Conservation (phyloP, 805 yeast species). For the Candida ovalis region DNA sequence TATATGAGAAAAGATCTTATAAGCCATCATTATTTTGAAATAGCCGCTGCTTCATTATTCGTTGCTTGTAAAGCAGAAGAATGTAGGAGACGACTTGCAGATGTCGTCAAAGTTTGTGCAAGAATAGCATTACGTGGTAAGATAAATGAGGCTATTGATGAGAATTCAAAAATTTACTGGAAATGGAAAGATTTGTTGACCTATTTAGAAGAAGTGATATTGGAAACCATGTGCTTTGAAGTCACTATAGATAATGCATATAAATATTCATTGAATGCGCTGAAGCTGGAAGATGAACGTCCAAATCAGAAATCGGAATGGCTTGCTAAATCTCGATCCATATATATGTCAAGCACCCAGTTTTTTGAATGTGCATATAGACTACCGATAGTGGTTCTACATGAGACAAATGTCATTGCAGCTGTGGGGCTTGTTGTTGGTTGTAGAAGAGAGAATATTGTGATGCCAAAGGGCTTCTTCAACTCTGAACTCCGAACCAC, state of each 20-base stretch:
- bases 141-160: constrained; percentile 36
- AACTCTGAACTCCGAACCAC: constrained; percentile 12
- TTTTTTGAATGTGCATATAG: constrained; percentile 27
- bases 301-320: constrained; percentile 11
- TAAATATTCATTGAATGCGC: constrained; percentile 19
- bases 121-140: constrained; percentile 39
- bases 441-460: constrained; percentile 16
- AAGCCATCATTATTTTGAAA: constrained; percentile 44
- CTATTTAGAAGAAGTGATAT: constrained; percentile 41
- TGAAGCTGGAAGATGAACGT: constrained; percentile 20
- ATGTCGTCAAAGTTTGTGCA: constrained; percentile 47
- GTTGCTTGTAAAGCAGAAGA: constrained; percentile 54
- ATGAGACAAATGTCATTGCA: constrained; percentile 20
- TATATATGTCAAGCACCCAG: constrained; percentile 24
- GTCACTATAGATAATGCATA: constrained; percentile 41
- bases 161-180: constrained; percentile 45
- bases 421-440: constrained; percentile 23
- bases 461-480: constrained; percentile 16
- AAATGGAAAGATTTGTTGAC: constrained; percentile 47
- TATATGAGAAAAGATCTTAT: constrained; percentile 43
- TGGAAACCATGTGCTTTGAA: constrained; percentile 47
- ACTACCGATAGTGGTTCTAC: constrained; percentile 27
- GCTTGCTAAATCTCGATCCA: constrained; percentile 13
- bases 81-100: constrained; percentile 43
- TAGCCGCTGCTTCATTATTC: constrained; percentile 48